A percentile compares a stretch with the other conserved stretches of the same genome.
phyloP scores from a whole-genome alignment of 352 stramenopile genomes.

The Peronospora tabacina region DNA sequence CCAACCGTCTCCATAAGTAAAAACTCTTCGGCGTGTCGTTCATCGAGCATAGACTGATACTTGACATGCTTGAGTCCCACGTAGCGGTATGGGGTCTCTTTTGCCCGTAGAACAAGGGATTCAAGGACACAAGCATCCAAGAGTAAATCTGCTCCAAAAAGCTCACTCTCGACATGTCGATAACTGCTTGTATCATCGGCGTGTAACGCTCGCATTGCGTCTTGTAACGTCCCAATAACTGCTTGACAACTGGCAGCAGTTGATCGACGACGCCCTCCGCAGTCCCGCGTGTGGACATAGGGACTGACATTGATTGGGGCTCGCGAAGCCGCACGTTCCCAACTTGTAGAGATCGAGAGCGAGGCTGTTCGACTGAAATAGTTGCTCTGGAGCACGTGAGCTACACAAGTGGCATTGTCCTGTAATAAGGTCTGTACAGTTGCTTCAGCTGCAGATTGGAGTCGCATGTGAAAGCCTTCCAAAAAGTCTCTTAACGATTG shows the following conservation, averaged over 20 bases:
- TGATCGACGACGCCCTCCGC: conserved; percentile 36
- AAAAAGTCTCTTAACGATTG: background rate
- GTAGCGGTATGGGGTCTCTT: conserved; percentile 64
- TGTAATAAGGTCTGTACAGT: conserved; percentile 22
- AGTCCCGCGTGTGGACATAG: conserved; percentile 40
- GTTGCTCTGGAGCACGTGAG: conserved; percentile 29
- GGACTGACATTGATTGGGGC: conserved; percentile 38
- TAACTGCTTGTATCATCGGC: conserved; percentile 48
- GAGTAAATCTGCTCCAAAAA: conserved; percentile 48
- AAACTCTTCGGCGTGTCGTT: conserved; percentile 52
- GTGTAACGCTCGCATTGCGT: conserved; percentile 48
- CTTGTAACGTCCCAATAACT: conserved; percentile 49
- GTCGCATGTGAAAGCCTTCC: conserved; percentile 11
- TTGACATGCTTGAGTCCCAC: conserved; percentile 74
- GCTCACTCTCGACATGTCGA: conserved; percentile 45
- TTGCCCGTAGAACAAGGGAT: conserved; percentile 53
- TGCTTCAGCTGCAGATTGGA: conserved; percentile 24
- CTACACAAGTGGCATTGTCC: conserved; percentile 32
- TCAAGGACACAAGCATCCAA: conserved; percentile 65
- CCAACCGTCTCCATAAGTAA: conserved; percentile 52
- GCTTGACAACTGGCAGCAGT: conserved; percentile 46
- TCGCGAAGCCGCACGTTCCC: conserved; percentile 29
- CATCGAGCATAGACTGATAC: conserved; percentile 53
- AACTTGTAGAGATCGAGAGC: conserved; percentile 27
- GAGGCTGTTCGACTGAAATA: conserved; percentile 31